phyloP scores from a whole-genome alignment of 2,329 filamentous ascomycete genomes.

The Dactylellina parvicollis region DNA sequence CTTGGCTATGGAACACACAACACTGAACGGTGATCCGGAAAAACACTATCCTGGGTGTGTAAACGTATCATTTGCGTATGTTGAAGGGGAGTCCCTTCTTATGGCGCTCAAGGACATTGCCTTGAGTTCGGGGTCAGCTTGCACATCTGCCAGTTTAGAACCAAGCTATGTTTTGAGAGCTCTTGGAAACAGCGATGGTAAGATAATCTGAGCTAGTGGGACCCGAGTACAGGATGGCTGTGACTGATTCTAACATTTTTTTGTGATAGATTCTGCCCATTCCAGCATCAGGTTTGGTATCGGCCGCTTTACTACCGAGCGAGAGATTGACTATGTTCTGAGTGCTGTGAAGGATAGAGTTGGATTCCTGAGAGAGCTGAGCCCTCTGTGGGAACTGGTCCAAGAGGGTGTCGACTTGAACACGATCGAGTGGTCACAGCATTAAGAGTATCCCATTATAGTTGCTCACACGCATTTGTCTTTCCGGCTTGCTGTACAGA shows the following conservation, averaged over 20 bases:
- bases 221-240: background rate
- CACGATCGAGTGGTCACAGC: slow-evolving; percentile 98
- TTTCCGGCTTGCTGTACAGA: slow-evolving; percentile 26
- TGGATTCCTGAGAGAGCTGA: slow-evolving; percentile 90
- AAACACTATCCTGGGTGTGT: slow-evolving; percentile 95
- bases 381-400: slow-evolving; percentile 95
- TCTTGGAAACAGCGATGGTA: slow-evolving; percentile 83
- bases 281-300: slow-evolving; percentile 98
- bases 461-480: background rate
- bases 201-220: background rate
- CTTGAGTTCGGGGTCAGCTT: slow-evolving; percentile 93
- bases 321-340: slow-evolving; percentile 95
- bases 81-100: slow-evolving; percentile 95
- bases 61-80: slow-evolving; percentile 97
- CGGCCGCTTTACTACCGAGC: slow-evolving; percentile 92
- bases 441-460: slow-evolving; percentile 65
- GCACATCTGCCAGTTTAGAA: slow-evolving; percentile 94
- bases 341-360: slow-evolving; percentile 93
- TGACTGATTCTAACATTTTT: background rate
- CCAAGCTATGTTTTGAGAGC: slow-evolving; percentile 95
- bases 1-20: slow-evolving; percentile 88
- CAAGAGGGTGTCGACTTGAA: slow-evolving; percentile 95
- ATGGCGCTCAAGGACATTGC: slow-evolving; percentile 99
- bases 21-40: slow-evolving; percentile 83
- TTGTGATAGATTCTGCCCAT: slow-evolving; percentile 79